Evolutionary conservation across 176 grass and related monocot genomes (phyloP).

Genomic region (Miscanthus lutarioriparius): DNA sequence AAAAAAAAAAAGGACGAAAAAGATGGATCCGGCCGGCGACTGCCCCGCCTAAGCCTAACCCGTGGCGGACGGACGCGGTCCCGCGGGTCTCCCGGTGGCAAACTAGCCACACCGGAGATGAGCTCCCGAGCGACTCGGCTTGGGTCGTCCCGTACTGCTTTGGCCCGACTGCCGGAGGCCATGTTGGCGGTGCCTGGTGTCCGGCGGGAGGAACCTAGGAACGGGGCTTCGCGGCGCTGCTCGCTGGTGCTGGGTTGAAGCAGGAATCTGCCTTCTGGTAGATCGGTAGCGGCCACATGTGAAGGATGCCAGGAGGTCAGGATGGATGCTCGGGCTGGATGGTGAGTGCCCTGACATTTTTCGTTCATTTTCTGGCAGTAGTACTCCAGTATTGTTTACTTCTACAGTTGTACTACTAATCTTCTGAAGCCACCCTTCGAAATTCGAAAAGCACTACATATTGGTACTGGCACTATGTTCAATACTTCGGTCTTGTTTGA

Average conservation of each 20-base stretch:
- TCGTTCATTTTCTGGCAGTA: background rate
- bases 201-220: background rate
- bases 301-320: background rate
- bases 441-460: background rate
- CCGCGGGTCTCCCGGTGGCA: background rate
- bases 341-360: background rate
- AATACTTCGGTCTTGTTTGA: background rate
- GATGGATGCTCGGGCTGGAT: background rate
- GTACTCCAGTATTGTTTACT: background rate
- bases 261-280: background rate
- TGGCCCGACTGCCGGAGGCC: background rate
- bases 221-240: background rate
- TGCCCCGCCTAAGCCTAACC: background rate
- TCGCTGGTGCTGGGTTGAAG: background rate
- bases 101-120: background rate
- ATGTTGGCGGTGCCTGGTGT: background rate
- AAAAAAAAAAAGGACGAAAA: no score
- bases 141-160: background rate
- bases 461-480: background rate
- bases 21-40: no score
- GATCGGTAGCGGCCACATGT: background rate
- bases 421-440: background rate
- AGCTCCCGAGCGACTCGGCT: background rate
- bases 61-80: background rate
- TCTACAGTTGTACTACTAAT: background rate